These are phyloP conservation scores for Cyberlindnera lachancei DNA, from an alignment of 805 yeast genomes.

Conservation along the genomic window DNA sequence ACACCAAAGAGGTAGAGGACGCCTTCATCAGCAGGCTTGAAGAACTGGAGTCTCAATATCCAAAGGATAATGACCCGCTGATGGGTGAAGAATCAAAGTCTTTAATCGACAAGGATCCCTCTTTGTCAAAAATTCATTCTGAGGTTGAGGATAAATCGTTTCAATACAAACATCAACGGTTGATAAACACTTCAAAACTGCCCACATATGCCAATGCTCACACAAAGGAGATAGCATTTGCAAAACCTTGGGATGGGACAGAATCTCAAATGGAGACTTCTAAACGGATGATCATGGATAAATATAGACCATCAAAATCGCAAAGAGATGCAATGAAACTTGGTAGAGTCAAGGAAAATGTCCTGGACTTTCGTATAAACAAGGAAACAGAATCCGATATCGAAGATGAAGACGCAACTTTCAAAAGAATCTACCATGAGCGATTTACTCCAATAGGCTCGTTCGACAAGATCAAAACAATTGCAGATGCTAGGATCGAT, in stretches of 20 bases:
- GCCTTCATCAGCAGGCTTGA: slow-evolving; percentile 22
- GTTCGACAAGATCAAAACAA: slow-evolving; percentile 41
- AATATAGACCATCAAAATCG: slow-evolving; percentile 32
- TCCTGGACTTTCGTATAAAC: slow-evolving; percentile 53
- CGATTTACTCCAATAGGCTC: slow-evolving; percentile 38
- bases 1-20: slow-evolving; percentile 8
- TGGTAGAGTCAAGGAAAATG: slow-evolving; percentile 53
- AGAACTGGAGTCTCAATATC: slow-evolving; percentile 19
- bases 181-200: slow-evolving; percentile 33
- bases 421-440: slow-evolving; percentile 56
- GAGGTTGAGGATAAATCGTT: slow-evolving; percentile 28
- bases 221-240: slow-evolving; percentile 39
- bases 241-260: slow-evolving; percentile 53
- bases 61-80: slow-evolving; percentile 21
- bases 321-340: slow-evolving; percentile 32
- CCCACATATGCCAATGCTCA: slow-evolving; percentile 39
- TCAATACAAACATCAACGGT: slow-evolving; percentile 31
- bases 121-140: slow-evolving; percentile 21
- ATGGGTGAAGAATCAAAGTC: slow-evolving; percentile 16
- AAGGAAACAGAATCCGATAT: slow-evolving; percentile 9
- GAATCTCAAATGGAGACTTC: slow-evolving; percentile 41
- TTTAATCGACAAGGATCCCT: slow-evolving; percentile 18
- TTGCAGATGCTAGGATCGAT: slow-evolving; percentile 72
- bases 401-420: slow-evolving; percentile 36
- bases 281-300: slow-evolving; percentile 49